Evolutionary conservation across 768 basidiomycete species (phyloP), one percentile per base, ranked within the genome.

Genomic region (Lentinus tigrinus): DNA sequence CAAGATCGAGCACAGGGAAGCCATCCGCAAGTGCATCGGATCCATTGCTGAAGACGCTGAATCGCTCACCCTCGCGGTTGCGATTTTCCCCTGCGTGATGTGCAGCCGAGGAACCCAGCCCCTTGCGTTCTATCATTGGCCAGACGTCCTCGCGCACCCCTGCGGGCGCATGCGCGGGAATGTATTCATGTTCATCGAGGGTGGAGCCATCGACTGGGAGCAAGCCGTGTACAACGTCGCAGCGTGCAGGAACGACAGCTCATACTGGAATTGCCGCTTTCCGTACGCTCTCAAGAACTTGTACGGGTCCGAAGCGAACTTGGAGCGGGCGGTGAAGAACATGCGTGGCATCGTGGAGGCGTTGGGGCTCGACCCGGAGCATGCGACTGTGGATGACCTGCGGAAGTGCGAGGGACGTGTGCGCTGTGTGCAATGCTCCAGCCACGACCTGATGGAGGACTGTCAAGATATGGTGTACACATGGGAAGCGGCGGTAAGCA

Each of bases 21-120:
- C 31, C 27, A 46, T 54, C 14, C 43, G 8, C 10, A 23, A 27
- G 27, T 19, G 28, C 28, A 27, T 44, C 19, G 42, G 38, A 16
- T 17, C 40, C 0, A 79, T 98, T 27, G 85, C 92, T 4, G 93
- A 97, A 73, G 92, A 95, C 51, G 92, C 94, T 34, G 87, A 81
- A 2, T 77, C 82, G 8, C 86, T 90, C 53, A 93, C 88, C 60
- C 85, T 98, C 51, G 90, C 94, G 47, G 75, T 87, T 1, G 53
- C 53, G 10, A 7, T 44, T 21, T 50, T 50, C 36, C n/a, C 34
- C 14, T 44, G 52, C 11, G n/a, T 8, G 24, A 3, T 26, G 24
- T 5, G 14, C 51, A 19, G 16, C 23, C 24, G 42, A 4, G 37
- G 34, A 8, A 28, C 38, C 4, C 38, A 23, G 26, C 34, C 16